Conservation (phyloP, 1,284 basidiomycete species). For the Cryptococcus sp. region DNA sequence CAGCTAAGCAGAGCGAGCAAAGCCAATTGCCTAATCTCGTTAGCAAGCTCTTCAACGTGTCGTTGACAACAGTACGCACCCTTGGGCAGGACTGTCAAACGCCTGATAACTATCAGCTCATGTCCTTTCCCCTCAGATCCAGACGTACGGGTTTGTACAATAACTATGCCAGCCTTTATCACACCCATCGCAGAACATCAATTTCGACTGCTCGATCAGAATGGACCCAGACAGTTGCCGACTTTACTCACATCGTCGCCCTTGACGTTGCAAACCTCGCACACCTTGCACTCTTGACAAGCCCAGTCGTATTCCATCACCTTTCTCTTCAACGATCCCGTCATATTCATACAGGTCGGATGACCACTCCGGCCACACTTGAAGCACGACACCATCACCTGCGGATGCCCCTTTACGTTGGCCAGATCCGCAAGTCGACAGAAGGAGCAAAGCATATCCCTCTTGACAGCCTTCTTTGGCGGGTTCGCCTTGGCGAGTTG, state of each 20-base stretch:
- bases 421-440: conserved; percentile 27
- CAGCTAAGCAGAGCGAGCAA: conserved; percentile 14
- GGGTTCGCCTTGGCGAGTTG: too few relatives aligned
- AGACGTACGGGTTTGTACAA: conserved; percentile 65
- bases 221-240: background rate
- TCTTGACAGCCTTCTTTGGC: too few relatives aligned
- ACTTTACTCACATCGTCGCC: conserved; percentile 73
- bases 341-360: conserved; percentile 63
- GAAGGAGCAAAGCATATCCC: conserved; percentile 28
- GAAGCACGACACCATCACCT: conserved; percentile 37
- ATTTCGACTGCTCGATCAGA: conserved; percentile 55
- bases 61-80: too few relatives aligned
- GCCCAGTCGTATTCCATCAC: conserved; percentile 72
- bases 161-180: conserved; percentile 94
- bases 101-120: too few relatives aligned
- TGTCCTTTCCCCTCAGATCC: conserved; percentile 4
- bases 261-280: conserved; percentile 79
- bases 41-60: conserved; percentile 22
- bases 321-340: conserved; percentile 51
- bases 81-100: too few relatives aligned
- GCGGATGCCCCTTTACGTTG: conserved; percentile 20
- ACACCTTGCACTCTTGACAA: conserved; percentile 89
- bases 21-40: conserved; percentile 14
- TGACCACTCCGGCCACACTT: conserved; percentile 51
- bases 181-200: conserved; percentile 90